Evolutionary conservation across 805 yeast genomes (phyloP).

Genomic region (Wickerhamiella kurtzmanii): DNA sequence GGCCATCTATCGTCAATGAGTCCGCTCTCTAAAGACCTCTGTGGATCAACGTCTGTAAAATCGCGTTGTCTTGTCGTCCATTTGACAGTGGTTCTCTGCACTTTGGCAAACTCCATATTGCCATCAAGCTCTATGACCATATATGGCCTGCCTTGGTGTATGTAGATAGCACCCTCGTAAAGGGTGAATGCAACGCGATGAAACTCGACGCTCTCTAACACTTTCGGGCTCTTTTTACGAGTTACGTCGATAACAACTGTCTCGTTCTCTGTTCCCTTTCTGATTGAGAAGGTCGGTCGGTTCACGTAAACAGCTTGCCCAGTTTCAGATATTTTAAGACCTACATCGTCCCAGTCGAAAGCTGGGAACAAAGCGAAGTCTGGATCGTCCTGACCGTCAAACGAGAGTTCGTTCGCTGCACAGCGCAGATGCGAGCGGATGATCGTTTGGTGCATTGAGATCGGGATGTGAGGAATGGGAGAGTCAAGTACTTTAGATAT

Average conservation of each 20-base stretch:
- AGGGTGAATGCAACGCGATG: conserved; percentile 80
- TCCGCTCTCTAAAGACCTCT: conserved; percentile 19
- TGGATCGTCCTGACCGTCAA: conserved; percentile 37
- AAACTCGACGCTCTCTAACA: conserved; percentile 82
- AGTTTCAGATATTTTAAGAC: conserved; percentile 19
- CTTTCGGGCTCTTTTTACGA: conserved; percentile 28
- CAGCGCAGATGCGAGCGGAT: conserved; percentile 79
- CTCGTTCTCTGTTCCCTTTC: conserved; percentile 71
- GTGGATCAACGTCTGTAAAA: conserved; percentile 84
- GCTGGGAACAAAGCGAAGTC: conserved; percentile 31
- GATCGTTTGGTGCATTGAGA: conserved; percentile 47
- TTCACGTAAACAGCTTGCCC: conserved; percentile 66
- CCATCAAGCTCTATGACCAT: conserved; percentile 72
- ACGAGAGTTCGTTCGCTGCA: conserved; percentile 79
- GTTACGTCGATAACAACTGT: conserved; percentile 88
- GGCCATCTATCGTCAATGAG: conserved; percentile 1
- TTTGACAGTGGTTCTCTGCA: conserved; percentile 78
- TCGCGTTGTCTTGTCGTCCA: conserved; percentile 91
- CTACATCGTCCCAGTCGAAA: conserved; percentile 4
- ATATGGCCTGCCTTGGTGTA: conserved; percentile 89
- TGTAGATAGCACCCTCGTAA: conserved; percentile 83
- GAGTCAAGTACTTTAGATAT: conserved; percentile 44
- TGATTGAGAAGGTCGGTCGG: conserved; percentile 47
- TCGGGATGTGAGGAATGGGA: conserved; percentile 43
- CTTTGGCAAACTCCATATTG: conserved; percentile 69